Percentiles rank a stretch among this genome's conserved stretches.
phyloP scores from a whole-genome alignment of 768 basidiomycete species.

The Tulasnella sp. region DNA sequence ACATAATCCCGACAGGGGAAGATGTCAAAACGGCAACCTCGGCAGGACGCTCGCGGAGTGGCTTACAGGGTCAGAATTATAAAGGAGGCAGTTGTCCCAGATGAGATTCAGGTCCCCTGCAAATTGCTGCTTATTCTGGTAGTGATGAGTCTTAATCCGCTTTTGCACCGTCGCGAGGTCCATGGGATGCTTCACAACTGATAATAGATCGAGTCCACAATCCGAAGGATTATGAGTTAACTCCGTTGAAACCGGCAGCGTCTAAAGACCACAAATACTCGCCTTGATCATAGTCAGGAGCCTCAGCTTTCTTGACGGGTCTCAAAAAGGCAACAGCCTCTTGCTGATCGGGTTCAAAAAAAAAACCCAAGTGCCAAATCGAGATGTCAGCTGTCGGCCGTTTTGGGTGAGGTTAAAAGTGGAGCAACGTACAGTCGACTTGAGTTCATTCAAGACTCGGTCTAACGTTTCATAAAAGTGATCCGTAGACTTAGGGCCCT shows the following conservation, averaged over 20 bases:
- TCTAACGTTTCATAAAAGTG: conserved; percentile 93
- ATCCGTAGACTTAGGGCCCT: conserved; percentile 66
- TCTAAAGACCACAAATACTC: conserved; percentile 24
- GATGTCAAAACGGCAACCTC: background rate
- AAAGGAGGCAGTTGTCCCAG: conserved; percentile 89
- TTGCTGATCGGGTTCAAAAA: no score
- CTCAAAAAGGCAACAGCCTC: conserved; percentile 90
- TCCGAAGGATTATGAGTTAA: conserved; percentile 1
- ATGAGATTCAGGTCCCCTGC: conserved; percentile 90
- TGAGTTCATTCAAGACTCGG: conserved; percentile 74
- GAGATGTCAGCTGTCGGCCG: background rate
- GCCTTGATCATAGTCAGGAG: conserved; percentile 91
- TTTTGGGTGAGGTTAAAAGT: conserved; percentile 2
- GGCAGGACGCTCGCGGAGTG: background rate
- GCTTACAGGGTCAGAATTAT: conserved; percentile 83
- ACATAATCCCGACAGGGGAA: background rate
- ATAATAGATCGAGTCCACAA: background rate
- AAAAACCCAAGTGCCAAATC: conserved; percentile 34
- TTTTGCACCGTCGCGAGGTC: conserved; percentile 86
- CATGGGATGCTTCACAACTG: conserved; percentile 93
- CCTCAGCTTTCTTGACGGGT: conserved; percentile 81
- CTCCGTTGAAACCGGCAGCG: background rate
- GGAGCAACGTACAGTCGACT: conserved; percentile 38
- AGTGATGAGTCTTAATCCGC: conserved; percentile 84
- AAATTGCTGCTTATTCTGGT: conserved; percentile 91